phyloP scores from a whole-genome alignment of 140 eudicot genomes.

The Bidens hawaiensis region DNA sequence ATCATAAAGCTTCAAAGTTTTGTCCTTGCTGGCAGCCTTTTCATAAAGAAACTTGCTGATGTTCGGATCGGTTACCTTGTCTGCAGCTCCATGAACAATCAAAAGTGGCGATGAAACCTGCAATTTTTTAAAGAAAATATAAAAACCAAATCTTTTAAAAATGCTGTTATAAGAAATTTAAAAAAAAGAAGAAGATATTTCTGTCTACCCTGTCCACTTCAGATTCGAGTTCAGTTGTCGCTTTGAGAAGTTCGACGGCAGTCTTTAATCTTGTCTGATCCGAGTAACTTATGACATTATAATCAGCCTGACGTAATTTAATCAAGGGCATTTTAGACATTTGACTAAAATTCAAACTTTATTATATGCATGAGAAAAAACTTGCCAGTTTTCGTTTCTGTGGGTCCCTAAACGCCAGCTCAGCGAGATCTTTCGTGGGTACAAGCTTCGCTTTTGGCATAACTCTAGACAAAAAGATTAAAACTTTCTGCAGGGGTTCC shows the following conservation, averaged over 20 bases:
- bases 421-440: constrained; percentile 76
- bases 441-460: constrained; percentile 82
- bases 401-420: constrained; percentile 70
- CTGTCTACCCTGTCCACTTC: constrained; percentile 55
- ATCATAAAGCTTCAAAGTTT: constrained; percentile 77
- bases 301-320: constrained; percentile 51
- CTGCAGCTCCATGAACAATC: constrained; percentile 84
- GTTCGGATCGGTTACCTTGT: constrained; percentile 74
- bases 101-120: constrained; percentile 82
- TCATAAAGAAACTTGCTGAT: constrained; percentile 79
- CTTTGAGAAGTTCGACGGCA: constrained; percentile 78
- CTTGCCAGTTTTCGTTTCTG: constrained; percentile 65
- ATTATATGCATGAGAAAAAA: not conserved
- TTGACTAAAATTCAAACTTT: constrained; percentile 5
- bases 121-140: not conserved
- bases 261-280: constrained; percentile 75
- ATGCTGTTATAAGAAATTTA: too few species aligned
- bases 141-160: too few species aligned
- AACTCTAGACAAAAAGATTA: constrained; percentile 53
- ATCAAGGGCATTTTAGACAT: not conserved
- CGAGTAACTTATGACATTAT: constrained; percentile 78
- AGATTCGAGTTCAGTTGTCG: constrained; percentile 65
- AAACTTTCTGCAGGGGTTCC: constrained; percentile 49
- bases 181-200: not conserved
- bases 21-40: constrained; percentile 76